Conservation (phyloP, 352 stramenopile genomes). For the Globisporangium paddicum region DNA sequence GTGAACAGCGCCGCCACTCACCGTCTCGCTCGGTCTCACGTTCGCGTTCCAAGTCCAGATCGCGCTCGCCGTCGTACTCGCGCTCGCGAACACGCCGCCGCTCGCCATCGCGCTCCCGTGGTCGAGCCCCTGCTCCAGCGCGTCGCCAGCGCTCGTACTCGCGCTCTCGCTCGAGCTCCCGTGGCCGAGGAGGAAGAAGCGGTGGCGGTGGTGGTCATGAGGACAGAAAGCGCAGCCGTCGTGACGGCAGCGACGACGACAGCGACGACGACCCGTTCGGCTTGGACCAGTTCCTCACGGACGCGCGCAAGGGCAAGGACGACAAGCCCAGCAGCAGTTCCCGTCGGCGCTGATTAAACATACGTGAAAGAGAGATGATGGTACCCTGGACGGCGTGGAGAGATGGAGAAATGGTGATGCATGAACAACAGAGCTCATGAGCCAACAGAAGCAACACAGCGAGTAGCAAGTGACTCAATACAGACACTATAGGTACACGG, state of each 20-base stretch:
- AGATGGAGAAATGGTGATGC: neutral
- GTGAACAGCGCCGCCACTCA: constrained; percentile 64
- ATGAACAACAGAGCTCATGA: neutral
- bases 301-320: constrained; percentile 47
- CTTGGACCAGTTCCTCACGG: constrained; percentile 78
- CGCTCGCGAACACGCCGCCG: constrained; percentile 31
- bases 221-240: constrained; percentile 46
- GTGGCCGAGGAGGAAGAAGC: constrained; percentile 18
- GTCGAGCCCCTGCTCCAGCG: neutral
- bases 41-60: constrained; percentile 45
- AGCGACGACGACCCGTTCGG: constrained; percentile 77
- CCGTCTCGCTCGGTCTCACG: constrained; percentile 93
- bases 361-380: too few relatives aligned
- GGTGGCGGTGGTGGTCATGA: constrained; percentile 2
- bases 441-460: neutral
- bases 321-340: constrained; percentile 20
- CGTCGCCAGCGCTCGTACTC: constrained; percentile 21
- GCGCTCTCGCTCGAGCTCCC: constrained; percentile 31
- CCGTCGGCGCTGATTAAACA: constrained; percentile 31
- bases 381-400: neutral
- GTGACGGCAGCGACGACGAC: constrained; percentile 38
- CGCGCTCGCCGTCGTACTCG: constrained; percentile 40
- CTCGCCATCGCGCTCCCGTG: constrained; percentile 25
- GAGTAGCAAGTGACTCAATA: neutral
- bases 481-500: neutral